These are phyloP conservation scores for Venturia asperata DNA, from an alignment of 2,329 filamentous ascomycete species.

Conservation along the genomic window DNA sequence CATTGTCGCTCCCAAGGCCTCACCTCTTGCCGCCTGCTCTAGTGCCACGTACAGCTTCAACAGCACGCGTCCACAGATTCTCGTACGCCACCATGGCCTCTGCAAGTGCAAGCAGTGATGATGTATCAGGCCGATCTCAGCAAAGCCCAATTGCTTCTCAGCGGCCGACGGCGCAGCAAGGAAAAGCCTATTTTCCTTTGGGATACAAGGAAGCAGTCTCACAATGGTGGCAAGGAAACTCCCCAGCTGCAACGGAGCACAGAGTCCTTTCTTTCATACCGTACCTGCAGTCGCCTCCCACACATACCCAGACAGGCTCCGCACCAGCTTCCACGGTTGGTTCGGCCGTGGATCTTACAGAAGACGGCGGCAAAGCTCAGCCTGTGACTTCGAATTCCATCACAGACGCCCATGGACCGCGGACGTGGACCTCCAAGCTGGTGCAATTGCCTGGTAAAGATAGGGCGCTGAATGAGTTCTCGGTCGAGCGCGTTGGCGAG, in stretches of 20 bases:
- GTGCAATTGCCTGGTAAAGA: slow-evolving; percentile 79
- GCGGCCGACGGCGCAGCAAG: slow-evolving; percentile 28
- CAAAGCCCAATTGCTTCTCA: slow-evolving; percentile 45
- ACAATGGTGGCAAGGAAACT: slow-evolving; percentile 91
- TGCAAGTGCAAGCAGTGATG: not conserved
- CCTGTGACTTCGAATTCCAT: slow-evolving; percentile 38
- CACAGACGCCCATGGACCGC: slow-evolving; percentile 66
- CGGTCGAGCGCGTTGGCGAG: slow-evolving; percentile 76
- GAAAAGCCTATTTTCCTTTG: slow-evolving; percentile 59
- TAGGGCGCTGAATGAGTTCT: slow-evolving; percentile 86
- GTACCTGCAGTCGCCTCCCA: slow-evolving; percentile 65
- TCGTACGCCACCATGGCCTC: slow-evolving; percentile 12
- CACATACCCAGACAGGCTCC: slow-evolving; percentile 57
- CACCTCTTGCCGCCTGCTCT: not conserved
- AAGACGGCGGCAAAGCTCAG: slow-evolving; percentile 32
- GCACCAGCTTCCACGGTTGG: slow-evolving; percentile 39
- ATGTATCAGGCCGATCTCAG: slow-evolving; percentile 27
- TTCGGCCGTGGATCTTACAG: slow-evolving; percentile 35
- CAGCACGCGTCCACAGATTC: slow-evolving; percentile 1
- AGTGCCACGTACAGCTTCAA: not conserved
- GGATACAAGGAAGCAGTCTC: slow-evolving; percentile 85
- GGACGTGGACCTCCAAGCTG: slow-evolving; percentile 79
- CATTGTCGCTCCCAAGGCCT: not conserved
- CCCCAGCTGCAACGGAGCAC: slow-evolving; percentile 77
- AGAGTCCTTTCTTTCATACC: slow-evolving; percentile 81